Evolutionary conservation across 306 rosid species (phyloP).

Genomic region (Ziziphus jujuba): DNA sequence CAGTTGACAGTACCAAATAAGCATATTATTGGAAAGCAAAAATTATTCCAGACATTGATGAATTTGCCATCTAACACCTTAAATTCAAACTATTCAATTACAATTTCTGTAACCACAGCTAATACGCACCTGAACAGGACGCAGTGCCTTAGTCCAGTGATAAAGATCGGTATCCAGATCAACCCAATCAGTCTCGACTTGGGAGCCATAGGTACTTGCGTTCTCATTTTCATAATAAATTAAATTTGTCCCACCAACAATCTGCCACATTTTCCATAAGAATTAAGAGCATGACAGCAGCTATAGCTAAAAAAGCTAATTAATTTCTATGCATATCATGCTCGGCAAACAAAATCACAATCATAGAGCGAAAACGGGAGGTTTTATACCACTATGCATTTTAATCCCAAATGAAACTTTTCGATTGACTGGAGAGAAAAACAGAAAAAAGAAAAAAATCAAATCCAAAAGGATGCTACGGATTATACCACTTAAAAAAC

Average conservation of each 20-base stretch:
- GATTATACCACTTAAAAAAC: no score
- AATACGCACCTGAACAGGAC: constrained; percentile 79
- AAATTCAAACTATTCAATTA: background rate
- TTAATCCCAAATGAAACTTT: no score
- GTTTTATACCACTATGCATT: no score
- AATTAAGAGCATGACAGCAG: background rate
- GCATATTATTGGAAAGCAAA: constrained; percentile 3
- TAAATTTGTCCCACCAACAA: constrained; percentile 67
- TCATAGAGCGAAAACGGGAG: background rate
- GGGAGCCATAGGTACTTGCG: constrained; percentile 25
- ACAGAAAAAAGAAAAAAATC: no score
- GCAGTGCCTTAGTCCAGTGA: constrained; percentile 79
- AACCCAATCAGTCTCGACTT: constrained; percentile 54
- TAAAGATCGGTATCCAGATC: constrained; percentile 74
- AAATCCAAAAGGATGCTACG: no score
- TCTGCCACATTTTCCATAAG: constrained; percentile 43
- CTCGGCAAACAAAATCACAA: background rate
- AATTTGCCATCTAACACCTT: background rate
- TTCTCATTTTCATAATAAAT: constrained; percentile 42
- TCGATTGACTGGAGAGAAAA: no score
- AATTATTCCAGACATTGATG: background rate
- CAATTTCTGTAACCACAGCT: constrained; percentile 1
- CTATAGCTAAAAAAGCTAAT: background rate
- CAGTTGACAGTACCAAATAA: constrained; percentile 30
- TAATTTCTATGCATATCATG: background rate